phyloP scores from a whole-genome alignment of 257 asterid genomes.

The Solanum medicagineum region DNA sequence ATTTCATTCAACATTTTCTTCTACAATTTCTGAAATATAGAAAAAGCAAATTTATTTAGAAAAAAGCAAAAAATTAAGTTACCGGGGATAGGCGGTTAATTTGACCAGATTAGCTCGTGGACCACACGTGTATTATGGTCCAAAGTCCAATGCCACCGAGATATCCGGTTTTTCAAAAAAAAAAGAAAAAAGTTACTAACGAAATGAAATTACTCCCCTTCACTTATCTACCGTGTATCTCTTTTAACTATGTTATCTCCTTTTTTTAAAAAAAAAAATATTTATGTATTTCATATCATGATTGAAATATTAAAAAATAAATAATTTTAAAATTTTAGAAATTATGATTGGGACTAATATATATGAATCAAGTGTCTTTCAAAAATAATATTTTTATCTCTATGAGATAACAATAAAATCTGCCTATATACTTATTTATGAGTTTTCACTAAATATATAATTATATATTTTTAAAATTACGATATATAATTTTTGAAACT shows the following conservation, averaged over 20 bases:
- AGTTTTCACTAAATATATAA: no score
- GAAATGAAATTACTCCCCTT: not conserved
- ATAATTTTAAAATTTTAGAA: no score
- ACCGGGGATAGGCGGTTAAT: conserved; percentile 17
- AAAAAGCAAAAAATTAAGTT: not conserved
- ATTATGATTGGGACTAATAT: no score
- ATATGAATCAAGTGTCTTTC: no score
- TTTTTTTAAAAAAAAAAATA: not conserved
- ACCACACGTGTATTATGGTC: conserved; percentile 24
- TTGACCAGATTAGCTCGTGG: conserved; percentile 16
- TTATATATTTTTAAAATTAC: no score
- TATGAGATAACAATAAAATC: no score
- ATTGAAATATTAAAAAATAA: no score
- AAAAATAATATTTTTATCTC: no score
- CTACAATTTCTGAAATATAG: not conserved
- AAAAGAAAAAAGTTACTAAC: not conserved
- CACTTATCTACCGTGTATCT: not conserved
- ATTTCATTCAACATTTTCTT: not conserved
- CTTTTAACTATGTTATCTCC: accelerated
- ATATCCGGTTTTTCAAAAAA: conserved; percentile 6
- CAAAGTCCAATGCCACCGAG: conserved; percentile 18
- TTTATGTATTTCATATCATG: not conserved
- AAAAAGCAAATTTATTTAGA: not conserved
- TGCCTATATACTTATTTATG: no score
- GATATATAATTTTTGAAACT: no score